These are phyloP conservation scores for Polygonum aviculare DNA, from an alignment of 148 eudicot species.

Conservation along the genomic window DNA sequence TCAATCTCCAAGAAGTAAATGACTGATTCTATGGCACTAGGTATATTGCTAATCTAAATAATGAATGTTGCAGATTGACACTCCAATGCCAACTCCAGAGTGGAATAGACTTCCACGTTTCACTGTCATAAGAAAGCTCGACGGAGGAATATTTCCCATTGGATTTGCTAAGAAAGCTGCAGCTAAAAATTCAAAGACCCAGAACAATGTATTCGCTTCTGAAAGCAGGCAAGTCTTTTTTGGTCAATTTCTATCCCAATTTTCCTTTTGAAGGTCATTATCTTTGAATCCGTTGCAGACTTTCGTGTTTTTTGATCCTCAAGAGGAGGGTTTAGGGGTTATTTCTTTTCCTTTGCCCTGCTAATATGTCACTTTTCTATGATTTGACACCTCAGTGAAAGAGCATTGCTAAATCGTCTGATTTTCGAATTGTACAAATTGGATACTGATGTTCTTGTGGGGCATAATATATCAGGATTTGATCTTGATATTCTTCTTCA, in stretches of 20 bases:
- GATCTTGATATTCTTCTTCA: conserved; percentile 91
- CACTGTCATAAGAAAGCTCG: conserved; percentile 79
- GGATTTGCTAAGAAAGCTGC: conserved; percentile 64
- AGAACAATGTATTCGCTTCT: conserved; percentile 43
- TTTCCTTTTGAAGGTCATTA: not conserved
- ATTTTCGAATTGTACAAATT: conserved; percentile 81
- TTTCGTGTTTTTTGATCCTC: not conserved
- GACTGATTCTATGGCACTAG: not conserved
- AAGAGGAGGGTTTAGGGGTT: conserved; percentile 37
- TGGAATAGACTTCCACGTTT: conserved; percentile 84
- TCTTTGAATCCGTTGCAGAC: not conserved
- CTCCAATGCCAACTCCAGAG: conserved; percentile 71
- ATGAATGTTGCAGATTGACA: conserved; percentile 61
- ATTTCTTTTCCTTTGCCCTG: conserved; percentile 4
- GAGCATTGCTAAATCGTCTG: conserved; percentile 77
- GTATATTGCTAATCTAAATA: not conserved
- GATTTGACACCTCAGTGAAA: conserved; percentile 51
- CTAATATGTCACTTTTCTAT: conserved; percentile 2
- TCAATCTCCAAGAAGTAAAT: not conserved
- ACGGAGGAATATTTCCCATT: conserved; percentile 79
- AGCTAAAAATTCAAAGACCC: conserved; percentile 62
- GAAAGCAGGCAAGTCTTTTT: conserved; percentile 65
- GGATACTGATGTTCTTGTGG: conserved; percentile 91
- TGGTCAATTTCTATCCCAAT: not conserved
- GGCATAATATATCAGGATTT: conserved; percentile 98